Base-by-base conservation (phyloP, 495 filamentous ascomycete species). In the Cercophora scortea region DNA sequence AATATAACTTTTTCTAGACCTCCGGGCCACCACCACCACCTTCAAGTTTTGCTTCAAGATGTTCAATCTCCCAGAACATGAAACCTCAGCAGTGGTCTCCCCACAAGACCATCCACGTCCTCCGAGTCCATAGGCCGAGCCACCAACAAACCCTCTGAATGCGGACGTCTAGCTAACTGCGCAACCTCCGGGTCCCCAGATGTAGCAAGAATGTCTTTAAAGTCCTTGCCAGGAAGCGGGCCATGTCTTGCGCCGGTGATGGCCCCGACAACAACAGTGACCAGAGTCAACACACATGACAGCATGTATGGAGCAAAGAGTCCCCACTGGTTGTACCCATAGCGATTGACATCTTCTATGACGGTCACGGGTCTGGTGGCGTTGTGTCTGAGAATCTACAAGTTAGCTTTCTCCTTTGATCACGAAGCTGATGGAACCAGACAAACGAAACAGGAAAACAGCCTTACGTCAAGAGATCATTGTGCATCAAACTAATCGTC, bases 401-500 rank as follows among this genome's bases (percentile, higher is more conserved):
- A 9, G 41, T 52, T 19, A 45, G 41, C 25, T 12, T 4, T 15
- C 13, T 32, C 3, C 47, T 19, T 7, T 40, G 25, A 25, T 25
- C 2, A 25, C 25, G 11, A n/a, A n/a, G n/a, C n/a, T n/a, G n/a
- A n/a, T n/a, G n/a, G n/a, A n/a, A n/a, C n/a, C 11, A 40, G 11
- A 40, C 38, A 18, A 45, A 45, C 6, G 17, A 17, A 18, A 32
- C 7, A 1, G 4, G 8, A 17, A 13, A 13, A 9, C 9, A 34
- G 15, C 43, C 51, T 34, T 49, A 53, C 51, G 44, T 53, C 36
- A 53, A 43, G 1, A 53, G 15, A 19, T 49, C 51, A 33, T 42
- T 48, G 18, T 53, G 51, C 34, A 53, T 47, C 36, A 53, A 42
- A 13, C 51, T 53, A 8, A 53, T 25, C 6, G 51, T 53, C 18